Conservation (phyloP, 2,329 filamentous ascomycete species). For the Colletotrichum sp. region DNA sequence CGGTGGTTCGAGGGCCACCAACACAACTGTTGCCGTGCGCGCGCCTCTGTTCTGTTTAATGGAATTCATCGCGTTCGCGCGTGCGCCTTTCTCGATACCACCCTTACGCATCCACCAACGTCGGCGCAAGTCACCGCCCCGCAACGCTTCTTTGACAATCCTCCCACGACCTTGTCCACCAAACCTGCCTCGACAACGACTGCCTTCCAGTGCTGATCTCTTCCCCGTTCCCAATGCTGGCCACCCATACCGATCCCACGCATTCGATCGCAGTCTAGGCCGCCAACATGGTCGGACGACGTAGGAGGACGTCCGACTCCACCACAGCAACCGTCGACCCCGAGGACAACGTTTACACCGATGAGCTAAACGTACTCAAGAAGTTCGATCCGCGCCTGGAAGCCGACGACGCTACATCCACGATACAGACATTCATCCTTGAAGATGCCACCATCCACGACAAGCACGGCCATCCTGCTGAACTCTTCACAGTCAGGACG, state of each 20-base stretch:
- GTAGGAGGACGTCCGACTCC: slow-evolving; percentile 48
- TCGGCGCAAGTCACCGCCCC: slow-evolving; percentile 1
- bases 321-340: slow-evolving; percentile 49
- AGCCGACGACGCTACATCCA: background rate
- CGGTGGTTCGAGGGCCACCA: background rate
- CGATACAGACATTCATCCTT: slow-evolving; percentile 18
- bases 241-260: too few species aligned
- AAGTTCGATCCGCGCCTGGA: background rate
- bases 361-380: slow-evolving; percentile 42
- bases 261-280: background rate
- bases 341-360: slow-evolving; percentile 31
- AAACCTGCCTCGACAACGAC: background rate
- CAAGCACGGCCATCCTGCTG: slow-evolving; percentile 58
- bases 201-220: background rate
- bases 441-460: slow-evolving; percentile 62
- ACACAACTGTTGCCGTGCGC: background rate
- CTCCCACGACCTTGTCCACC: background rate
- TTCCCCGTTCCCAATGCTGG: background rate
- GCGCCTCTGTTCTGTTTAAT: slow-evolving; percentile 10
- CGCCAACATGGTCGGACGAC: slow-evolving; percentile 40
- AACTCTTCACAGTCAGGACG: slow-evolving; percentile 64
- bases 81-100: background rate
- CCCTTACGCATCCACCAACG: background rate
- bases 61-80: slow-evolving; percentile 11
- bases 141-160: background rate